phyloP scores from a whole-genome alignment of 1,139 yeast genomes.

The Yamadazyma atmosphaerica region DNA sequence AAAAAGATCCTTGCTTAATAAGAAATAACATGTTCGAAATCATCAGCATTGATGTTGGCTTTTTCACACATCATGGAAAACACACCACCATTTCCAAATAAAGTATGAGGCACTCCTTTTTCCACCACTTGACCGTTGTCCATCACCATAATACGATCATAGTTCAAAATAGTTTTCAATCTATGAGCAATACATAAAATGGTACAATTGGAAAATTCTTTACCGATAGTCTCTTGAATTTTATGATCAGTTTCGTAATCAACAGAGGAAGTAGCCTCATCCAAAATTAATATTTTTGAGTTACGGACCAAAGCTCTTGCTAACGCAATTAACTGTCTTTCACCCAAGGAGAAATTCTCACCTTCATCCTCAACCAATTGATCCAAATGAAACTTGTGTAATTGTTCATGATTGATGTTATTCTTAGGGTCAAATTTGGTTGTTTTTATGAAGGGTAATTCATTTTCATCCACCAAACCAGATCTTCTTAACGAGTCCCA shows the following conservation, averaged over 20 bases:
- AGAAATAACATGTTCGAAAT: slow-evolving; percentile 21
- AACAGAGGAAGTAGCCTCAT: slow-evolving; percentile 59
- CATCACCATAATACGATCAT: slow-evolving; percentile 36
- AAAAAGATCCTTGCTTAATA: slow-evolving; percentile 8
- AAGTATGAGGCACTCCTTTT: slow-evolving; percentile 25
- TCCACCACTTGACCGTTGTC: slow-evolving; percentile 27
- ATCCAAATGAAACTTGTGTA: slow-evolving; percentile 48
- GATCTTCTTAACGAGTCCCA: slow-evolving; percentile 39
- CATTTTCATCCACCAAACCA: slow-evolving; percentile 26
- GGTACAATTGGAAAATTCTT: slow-evolving; percentile 45
- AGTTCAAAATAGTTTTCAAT: slow-evolving; percentile 49
- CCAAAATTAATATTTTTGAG: slow-evolving; percentile 50
- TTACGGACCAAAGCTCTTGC: slow-evolving; percentile 54
- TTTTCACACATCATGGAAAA: slow-evolving; percentile 39
- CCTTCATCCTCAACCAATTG: slow-evolving; percentile 56
- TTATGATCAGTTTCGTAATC: slow-evolving; percentile 56
- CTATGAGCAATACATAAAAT: slow-evolving; percentile 57
- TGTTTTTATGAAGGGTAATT: slow-evolving; percentile 17
- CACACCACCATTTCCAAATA: slow-evolving; percentile 30
- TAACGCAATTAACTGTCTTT: slow-evolving; percentile 53
- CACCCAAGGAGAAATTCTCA: slow-evolving; percentile 55
- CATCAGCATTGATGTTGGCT: slow-evolving; percentile 27
- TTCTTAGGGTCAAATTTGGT: slow-evolving; percentile 11
- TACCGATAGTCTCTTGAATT: slow-evolving; percentile 48
- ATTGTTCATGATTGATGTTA: slow-evolving; percentile 29